Evolutionary conservation across 1,139 yeast genomes (phyloP).

Genomic region (Pichia cactophila): DNA sequence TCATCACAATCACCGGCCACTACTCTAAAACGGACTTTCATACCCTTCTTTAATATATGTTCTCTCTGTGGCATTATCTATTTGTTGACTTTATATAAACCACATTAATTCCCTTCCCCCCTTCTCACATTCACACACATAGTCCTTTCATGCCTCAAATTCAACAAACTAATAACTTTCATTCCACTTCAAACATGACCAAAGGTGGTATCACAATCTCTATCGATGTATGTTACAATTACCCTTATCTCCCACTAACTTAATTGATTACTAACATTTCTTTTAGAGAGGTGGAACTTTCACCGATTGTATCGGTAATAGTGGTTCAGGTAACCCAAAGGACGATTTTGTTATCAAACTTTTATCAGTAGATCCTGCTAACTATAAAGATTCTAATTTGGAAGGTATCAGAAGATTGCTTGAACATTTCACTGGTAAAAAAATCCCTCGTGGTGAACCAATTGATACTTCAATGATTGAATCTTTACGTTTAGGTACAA

Average conservation of each 20-base stretch:
- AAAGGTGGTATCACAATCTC: slow-evolving; percentile 18
- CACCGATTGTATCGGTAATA: slow-evolving; percentile 17
- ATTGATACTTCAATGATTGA: slow-evolving; percentile 39
- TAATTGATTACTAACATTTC: slow-evolving; percentile 2
- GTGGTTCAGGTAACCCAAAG: slow-evolving; percentile 12
- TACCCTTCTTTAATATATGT: neutral
- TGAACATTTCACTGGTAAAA: slow-evolving; percentile 44
- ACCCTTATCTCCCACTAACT: too few species aligned
- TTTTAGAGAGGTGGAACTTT: slow-evolving; percentile 16
- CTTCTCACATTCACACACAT: neutral
- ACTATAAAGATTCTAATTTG: slow-evolving; percentile 82
- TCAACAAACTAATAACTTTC: neutral
- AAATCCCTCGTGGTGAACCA: slow-evolving; percentile 44
- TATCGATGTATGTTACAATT: slow-evolving; percentile 17
- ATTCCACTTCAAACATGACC: neutral
- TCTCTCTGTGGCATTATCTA: neutral
- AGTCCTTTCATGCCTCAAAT: neutral
- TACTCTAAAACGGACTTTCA: neutral
- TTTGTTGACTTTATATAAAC: too few species aligned
- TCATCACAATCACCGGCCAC: too few species aligned
- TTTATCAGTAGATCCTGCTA: slow-evolving; percentile 78
- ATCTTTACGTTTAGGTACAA: slow-evolving; percentile 69
- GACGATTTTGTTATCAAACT: slow-evolving; percentile 53
- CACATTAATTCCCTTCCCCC: neutral
- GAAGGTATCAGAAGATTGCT: slow-evolving; percentile 81